Evolutionary conservation across 257 asterid genomes (phyloP), one percentile per base, ranked within the genome.

Genomic region (Fraxinus quadrangulata): DNA sequence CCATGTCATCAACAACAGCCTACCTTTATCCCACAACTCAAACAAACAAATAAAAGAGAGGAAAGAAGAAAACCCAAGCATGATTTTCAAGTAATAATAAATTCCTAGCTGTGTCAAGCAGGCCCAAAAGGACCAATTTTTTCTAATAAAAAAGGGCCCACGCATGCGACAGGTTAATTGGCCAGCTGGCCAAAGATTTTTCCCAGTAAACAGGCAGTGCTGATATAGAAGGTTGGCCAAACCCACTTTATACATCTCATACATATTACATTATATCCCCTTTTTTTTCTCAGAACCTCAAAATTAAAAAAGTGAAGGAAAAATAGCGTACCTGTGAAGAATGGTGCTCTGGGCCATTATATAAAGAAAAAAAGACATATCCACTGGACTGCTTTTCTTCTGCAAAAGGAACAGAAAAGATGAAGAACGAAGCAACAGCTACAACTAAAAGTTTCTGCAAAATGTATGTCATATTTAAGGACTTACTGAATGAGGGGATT

Each of bases 261-360:
- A 23, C 4, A 6, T 23, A 24, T 19, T 59, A 17, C 13, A 59
- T 21, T 9, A 59, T 59, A 21, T 59, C 67, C 45, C 67, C 30
- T 21, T 59, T 21, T 59, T 21, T 21, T n/a, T 8, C 26, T 39
- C 45, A 39, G 45, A 0, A 12, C 6, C 9, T 9, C 11, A 19
- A 26, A 45, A 45, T 12, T 4, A 37, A 6, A 6, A 40, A 14
- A 24, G 37, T 8, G 10, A 39, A 33, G 33, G 16, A 17, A 21
- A 77, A 49, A 24, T 23, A 75, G 24, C 14, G 11, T 79, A 90
- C 96, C 93, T 92, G 95, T 7, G 81, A 81, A 75, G 85, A 85
- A 78, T 92, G 96, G 83, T 82, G 84, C 56, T 92, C 92, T 14
- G 90, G 90, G 76, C 85, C 86, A 70, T 81, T 72, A 54, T 80